Conservation (phyloP, 2,329 filamentous ascomycete species). For the Pleurostoma richardsiae region DNA sequence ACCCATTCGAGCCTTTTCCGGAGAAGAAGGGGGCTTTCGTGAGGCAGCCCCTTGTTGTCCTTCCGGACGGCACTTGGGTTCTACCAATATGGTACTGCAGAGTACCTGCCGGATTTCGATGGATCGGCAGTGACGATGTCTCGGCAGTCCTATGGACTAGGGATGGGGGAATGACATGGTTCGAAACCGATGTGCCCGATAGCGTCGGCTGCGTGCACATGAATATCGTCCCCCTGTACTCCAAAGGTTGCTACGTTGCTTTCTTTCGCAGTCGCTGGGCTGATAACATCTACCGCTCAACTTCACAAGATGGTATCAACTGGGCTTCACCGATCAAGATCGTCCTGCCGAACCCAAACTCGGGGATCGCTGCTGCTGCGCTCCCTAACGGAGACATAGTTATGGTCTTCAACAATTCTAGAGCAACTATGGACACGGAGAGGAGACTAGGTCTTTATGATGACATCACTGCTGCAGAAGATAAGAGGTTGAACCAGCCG, state of each 20-base stretch:
- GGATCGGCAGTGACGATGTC: constrained; percentile 38
- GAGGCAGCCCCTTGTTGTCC: constrained; percentile 31
- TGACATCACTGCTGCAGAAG: constrained; percentile 33
- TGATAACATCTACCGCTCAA: constrained; percentile 34
- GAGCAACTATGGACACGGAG: constrained; percentile 20
- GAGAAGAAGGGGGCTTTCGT: constrained; percentile 31
- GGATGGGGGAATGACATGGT: constrained; percentile 32
- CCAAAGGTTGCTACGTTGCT: constrained; percentile 21
- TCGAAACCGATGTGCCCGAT: constrained; percentile 26
- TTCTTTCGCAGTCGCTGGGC: constrained; percentile 39
- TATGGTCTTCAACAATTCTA: constrained; percentile 35
- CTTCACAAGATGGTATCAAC: constrained; percentile 28
- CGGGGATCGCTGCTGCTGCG: constrained; percentile 32
- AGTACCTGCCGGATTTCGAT: constrained; percentile 29
- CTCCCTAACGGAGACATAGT: constrained; percentile 26
- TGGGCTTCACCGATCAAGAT: constrained; percentile 30
- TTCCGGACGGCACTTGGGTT: constrained; percentile 30
- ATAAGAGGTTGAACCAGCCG: constrained; percentile 31
- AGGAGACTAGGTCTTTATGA: constrained; percentile 36
- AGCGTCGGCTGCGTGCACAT: constrained; percentile 36
- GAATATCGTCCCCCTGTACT: constrained; percentile 27
- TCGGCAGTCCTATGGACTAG: constrained; percentile 29
- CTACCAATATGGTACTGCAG: constrained; percentile 38
- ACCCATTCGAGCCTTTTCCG: constrained; percentile 22
- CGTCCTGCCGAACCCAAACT: constrained; percentile 35